Conservation (phyloP, 2,329 filamentous ascomycete species). For the Sodiomyces alkalinus region DNA sequence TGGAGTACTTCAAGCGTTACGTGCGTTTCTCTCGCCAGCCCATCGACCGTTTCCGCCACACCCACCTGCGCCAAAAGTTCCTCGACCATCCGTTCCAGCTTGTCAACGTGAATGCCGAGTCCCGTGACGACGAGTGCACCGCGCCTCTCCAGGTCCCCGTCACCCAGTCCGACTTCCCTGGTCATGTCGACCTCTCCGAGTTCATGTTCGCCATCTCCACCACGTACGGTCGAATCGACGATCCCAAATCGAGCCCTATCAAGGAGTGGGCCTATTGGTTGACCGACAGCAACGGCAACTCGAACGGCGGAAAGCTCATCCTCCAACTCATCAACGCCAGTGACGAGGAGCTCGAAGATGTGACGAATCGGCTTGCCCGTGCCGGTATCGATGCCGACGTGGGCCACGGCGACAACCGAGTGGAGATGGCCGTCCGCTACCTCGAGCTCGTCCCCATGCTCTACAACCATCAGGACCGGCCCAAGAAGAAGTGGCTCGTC, state of each 20-base stretch:
- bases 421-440: slow-evolving; percentile 44
- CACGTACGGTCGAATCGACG: slow-evolving; percentile 37
- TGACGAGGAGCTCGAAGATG: slow-evolving; percentile 33
- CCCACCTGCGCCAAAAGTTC: slow-evolving; percentile 31
- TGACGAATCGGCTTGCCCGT: slow-evolving; percentile 27
- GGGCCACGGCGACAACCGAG: slow-evolving; percentile 33
- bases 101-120: slow-evolving; percentile 28
- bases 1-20: slow-evolving; percentile 42
- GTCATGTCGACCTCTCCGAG: slow-evolving; percentile 36
- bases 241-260: slow-evolving; percentile 33
- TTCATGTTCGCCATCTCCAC: slow-evolving; percentile 46
- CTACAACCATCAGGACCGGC: slow-evolving; percentile 33
- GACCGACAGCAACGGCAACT: slow-evolving; percentile 37
- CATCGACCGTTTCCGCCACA: slow-evolving; percentile 33
- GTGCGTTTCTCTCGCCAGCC: slow-evolving; percentile 34
- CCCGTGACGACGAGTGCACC: slow-evolving; percentile 26
- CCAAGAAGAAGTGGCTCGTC: slow-evolving; percentile 41
- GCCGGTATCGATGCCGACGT: slow-evolving; percentile 43
- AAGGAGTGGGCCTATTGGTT: slow-evolving; percentile 47
- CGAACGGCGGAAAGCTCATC: slow-evolving; percentile 41
- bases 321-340: slow-evolving; percentile 37
- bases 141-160: slow-evolving; percentile 36
- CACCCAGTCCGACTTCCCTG: slow-evolving; percentile 31
- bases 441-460: slow-evolving; percentile 37
- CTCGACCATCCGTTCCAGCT: slow-evolving; percentile 29